Evolutionary conservation across 2,329 filamentous ascomycete genomes (phyloP), one percentile per base, ranked within the genome.

Genomic region (Aspergillus awamori): DNA sequence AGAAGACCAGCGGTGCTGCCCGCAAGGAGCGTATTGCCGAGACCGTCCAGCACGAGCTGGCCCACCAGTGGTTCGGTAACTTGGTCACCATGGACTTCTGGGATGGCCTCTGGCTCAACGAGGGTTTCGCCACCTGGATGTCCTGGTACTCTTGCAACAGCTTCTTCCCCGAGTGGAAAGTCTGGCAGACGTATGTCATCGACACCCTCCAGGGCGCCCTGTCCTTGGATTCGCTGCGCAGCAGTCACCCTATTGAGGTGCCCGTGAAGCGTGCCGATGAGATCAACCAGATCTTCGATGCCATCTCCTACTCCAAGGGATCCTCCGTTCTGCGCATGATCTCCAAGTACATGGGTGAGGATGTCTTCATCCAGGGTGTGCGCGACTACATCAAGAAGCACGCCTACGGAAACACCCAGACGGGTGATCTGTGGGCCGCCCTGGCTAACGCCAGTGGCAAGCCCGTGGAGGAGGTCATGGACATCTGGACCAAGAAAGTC

Each of bases 41-140:
- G 77, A 92, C 95, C 43, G 94, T 98, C 28, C 93, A 97, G 83
- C 94, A 98, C 80, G 94, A 98, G 77, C 83, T 98, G 74, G 94
- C 94, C 43, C 94, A 98, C 79, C 94, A 97, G 79, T 98, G 94
- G 94, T 98, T 98, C 73, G 94, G 94, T 65, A 97, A 98, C 80
- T 81, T 97, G 57, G 94, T 97, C 28, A 97, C 94, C 57, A 97
- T 97, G 93, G 93, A 97, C 77, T 97, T 96, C 84, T 98, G 94
- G 94, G 93, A 97, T 77, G 94, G 93, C 58, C 82, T 98, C 7
- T 98, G 94, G 94, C 86, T 98, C 57, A 98, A 98, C 76, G 92
- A 96, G 77, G 92, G 92, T 38, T 96, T 96, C 70, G 92, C 92
- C 33, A 96, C 92, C 41, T 92, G 91, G 88, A 93, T 95, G 91